Evolutionary conservation across 257 asterid species (phyloP).

Genomic region (Solanum pinnatisectum): DNA sequence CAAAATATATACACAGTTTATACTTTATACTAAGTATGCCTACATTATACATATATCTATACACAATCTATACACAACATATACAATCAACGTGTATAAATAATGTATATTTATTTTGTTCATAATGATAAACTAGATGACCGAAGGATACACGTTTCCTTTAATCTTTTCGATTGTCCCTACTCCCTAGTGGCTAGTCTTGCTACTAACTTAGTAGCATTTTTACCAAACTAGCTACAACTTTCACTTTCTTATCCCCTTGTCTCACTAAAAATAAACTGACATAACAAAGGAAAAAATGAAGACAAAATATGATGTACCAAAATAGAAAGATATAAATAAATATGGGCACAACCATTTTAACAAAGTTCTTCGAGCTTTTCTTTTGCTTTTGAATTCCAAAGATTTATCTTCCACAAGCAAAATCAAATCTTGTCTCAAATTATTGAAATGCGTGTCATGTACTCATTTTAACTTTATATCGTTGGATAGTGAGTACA

Average conservation of each 20-base stretch:
- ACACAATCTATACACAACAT: not conserved
- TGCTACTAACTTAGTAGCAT: not conserved
- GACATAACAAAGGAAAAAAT: not conserved
- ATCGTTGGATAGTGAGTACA: not conserved
- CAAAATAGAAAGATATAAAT: not conserved
- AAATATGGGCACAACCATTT: not conserved
- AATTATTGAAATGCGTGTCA: not conserved
- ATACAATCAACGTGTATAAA: not conserved
- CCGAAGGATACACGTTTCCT: not conserved
- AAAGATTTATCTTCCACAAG: not conserved
- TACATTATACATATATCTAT: too few species aligned
- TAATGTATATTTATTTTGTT: not conserved
- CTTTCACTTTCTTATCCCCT: not conserved
- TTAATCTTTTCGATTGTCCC: not conserved
- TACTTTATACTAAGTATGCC: not conserved
- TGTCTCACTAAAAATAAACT: not conserved
- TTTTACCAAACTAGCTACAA: not conserved
- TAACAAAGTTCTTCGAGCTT: not conserved
- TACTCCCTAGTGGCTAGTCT: not conserved
- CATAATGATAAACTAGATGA: not conserved
- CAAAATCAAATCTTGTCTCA: not conserved
- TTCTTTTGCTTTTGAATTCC: not conserved
- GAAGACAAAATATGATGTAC: not conserved
- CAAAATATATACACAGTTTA: too few species aligned
- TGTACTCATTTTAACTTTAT: not conserved